Evolutionary conservation across 2,329 filamentous ascomycete species (phyloP).

Genomic region (Apiospora koreana): DNA sequence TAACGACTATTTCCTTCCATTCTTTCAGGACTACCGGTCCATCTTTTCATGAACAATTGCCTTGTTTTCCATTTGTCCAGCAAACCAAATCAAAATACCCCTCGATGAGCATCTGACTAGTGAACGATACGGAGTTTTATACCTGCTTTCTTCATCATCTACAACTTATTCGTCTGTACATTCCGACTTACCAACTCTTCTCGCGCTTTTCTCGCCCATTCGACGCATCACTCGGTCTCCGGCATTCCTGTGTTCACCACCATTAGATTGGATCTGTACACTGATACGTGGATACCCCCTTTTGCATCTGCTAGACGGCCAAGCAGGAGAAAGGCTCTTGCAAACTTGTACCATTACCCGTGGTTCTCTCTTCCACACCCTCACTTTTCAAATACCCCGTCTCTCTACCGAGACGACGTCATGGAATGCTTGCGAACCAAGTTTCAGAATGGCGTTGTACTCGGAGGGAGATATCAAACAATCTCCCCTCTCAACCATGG

Average conservation of each 20-base stretch:
- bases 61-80: constrained; percentile 37
- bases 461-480: constrained; percentile 88
- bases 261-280: constrained; percentile 2
- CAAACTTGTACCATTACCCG: constrained; percentile 29
- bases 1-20: constrained; percentile 41
- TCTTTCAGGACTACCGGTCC: constrained; percentile 32
- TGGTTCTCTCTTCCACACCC: constrained; percentile 25
- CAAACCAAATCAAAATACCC: constrained; percentile 37
- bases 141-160: constrained; percentile 29
- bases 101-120: constrained; percentile 47
- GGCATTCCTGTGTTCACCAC: background rate
- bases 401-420: constrained; percentile 35
- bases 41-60: constrained; percentile 33
- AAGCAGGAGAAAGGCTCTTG: constrained; percentile 22
- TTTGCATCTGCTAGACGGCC: constrained; percentile 29
- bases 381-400: constrained; percentile 36
- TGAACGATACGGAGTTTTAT: constrained; percentile 44
- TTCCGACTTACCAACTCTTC: constrained; percentile 23
- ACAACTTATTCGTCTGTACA: constrained; percentile 30
- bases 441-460: constrained; percentile 76
- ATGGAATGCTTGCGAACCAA: constrained; percentile 89
- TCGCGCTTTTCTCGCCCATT: background rate
- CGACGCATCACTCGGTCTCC: constrained; percentile 5
- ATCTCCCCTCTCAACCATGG: constrained; percentile 96
- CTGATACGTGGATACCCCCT: constrained; percentile 11